Conservation (phyloP, 2,329 filamentous ascomycete genomes). For the Botrytis medusae region DNA sequence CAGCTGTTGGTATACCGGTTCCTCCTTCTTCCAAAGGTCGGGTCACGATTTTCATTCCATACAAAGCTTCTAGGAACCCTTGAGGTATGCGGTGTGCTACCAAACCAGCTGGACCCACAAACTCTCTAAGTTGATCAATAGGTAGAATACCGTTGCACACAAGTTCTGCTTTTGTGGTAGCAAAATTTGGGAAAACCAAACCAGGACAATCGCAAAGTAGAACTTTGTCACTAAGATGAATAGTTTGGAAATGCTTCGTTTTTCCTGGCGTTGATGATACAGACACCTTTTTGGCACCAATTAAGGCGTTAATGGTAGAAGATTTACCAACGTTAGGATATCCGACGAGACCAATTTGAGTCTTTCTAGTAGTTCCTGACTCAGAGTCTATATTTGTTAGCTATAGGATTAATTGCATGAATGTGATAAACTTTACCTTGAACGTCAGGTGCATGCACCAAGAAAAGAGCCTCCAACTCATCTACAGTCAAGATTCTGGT, state of each 20-base stretch:
- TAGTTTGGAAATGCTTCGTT: constrained; percentile 99
- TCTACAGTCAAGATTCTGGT: constrained; percentile 88
- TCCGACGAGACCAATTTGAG: constrained; percentile 89
- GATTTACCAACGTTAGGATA: constrained; percentile 99
- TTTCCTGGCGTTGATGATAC: constrained; percentile 97
- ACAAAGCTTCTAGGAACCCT: constrained; percentile 84
- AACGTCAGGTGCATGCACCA: constrained; percentile 67
- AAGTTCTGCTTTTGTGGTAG: constrained; percentile 91
- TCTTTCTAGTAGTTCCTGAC: constrained; percentile 59
- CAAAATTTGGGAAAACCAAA: constrained; percentile 98
- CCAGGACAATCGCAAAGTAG: constrained; percentile 96
- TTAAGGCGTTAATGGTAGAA: constrained; percentile 97
- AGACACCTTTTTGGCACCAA: constrained; percentile 96
- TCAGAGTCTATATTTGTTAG: constrained; percentile 43
- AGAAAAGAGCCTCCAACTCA: constrained; percentile 85
- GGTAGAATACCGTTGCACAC: constrained; percentile 94
- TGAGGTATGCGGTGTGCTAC: constrained; percentile 85
- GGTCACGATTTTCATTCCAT: constrained; percentile 84
- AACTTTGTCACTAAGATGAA: constrained; percentile 86
- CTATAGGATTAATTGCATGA: constrained; percentile 16
- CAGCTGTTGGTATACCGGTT: constrained; percentile 78
- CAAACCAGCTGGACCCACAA: constrained; percentile 79
- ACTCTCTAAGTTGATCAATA: constrained; percentile 94
- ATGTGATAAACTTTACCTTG: constrained; percentile 45
- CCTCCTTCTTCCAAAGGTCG: constrained; percentile 88